phyloP scores from a whole-genome alignment of 1,139 yeast species.

The Geotrichum phurueaensis region DNA sequence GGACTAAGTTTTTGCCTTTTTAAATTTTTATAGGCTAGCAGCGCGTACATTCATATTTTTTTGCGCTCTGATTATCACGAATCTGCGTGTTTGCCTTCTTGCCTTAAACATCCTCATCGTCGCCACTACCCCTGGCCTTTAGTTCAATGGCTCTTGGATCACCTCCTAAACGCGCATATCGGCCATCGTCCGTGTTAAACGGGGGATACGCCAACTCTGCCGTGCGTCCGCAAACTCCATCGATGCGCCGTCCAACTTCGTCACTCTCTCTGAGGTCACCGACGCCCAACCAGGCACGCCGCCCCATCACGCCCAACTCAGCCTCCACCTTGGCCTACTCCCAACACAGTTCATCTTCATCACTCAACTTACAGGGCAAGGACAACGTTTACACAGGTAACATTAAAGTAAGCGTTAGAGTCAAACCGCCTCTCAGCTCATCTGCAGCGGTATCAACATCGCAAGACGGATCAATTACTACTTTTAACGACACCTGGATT shows the following conservation, averaged over 20 bases:
- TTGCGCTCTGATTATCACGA: background rate
- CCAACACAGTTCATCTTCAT: background rate
- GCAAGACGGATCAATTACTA: conserved; percentile 9
- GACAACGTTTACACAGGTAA: conserved; percentile 30
- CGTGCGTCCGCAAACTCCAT: conserved; percentile 30
- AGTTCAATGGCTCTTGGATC: conserved; percentile 8
- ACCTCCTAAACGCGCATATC: conserved; percentile 11
- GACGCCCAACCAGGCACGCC: conserved; percentile 23
- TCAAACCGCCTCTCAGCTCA: conserved; percentile 27
- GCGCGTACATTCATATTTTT: background rate
- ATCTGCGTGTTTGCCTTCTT: background rate
- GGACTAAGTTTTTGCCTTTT: background rate
- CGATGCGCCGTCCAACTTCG: conserved; percentile 28
- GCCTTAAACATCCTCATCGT: background rate
- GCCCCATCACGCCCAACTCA: conserved; percentile 25
- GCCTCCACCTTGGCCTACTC: conserved; percentile 1
- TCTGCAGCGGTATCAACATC: conserved; percentile 6
- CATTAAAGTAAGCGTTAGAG: conserved; percentile 36
- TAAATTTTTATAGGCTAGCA: background rate
- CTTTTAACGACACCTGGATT: conserved; percentile 24
- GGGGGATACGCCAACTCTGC: conserved; percentile 7
- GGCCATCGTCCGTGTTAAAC: conserved; percentile 9
- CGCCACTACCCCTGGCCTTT: background rate
- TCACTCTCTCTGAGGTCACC: conserved; percentile 29
- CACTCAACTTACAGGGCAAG: background rate